Evolutionary conservation across 768 basidiomycete genomes (phyloP), one percentile per base, ranked within the genome.

Genomic region (Auricularia auricula-judae): DNA sequence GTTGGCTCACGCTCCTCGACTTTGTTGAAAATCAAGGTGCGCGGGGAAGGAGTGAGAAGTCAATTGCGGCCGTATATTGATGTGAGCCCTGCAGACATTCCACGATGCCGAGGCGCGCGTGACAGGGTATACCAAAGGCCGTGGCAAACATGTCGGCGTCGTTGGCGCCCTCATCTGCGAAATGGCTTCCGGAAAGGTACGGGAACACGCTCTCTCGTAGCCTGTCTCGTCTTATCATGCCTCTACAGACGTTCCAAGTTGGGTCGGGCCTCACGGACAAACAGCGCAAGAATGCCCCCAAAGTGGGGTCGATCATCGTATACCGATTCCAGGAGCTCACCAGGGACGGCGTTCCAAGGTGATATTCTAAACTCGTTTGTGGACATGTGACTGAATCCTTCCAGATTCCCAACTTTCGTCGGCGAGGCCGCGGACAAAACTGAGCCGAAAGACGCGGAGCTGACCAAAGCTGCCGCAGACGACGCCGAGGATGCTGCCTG

Each of bases 241-340:
- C 12, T 63, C 58, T 2, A 34, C 64, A 84, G 84, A 78, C 73
- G 2, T 86, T 86, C 74, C 83, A 78, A 63, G 81, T 83, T 3
- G 84, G 84, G 10, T 80, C 80, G 2, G 84, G 84, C 1, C 72
- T 86, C 47, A 79, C 74, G 16, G 83, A 85, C 69, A 81, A 80
- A 65, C 81, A 80, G 64, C 79, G 84, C 65, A 75, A 75, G 64
- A 76, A 77, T 43, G 84, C 84, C n/a, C 83, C 84, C 3, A 79
- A 80, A 67, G 70, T 84, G 36, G 84, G 83, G 4, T 71, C 78
- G 0, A 84, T 86, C 65, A 80, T 86, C 36, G 76, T 76, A 0
- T 86, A 86, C 72, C 77, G 82, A 36, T 86, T 85, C 71, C 83
- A 84, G 67, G 84, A 85, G 69, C 72, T 86, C 18, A 84, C 83